Evolutionary conservation across 257 asterid genomes (phyloP).

Genomic region (Solanum lignicaule): DNA sequence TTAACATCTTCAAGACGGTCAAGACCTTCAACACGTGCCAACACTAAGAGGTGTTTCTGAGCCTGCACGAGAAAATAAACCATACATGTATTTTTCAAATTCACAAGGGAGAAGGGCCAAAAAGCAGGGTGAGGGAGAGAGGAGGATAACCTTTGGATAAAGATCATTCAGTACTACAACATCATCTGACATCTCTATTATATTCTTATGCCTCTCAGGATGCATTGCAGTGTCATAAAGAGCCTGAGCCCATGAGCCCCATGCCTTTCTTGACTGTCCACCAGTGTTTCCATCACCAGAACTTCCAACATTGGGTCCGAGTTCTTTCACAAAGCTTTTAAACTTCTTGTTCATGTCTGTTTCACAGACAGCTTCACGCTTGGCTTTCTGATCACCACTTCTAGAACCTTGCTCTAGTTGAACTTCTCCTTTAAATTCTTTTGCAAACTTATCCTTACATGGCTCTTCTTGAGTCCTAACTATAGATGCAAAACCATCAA

Average conservation of each 20-base stretch:
- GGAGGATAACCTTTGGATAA: slow-evolving; percentile 71
- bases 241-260: slow-evolving; percentile 65
- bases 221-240: slow-evolving; percentile 68
- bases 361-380: slow-evolving; percentile 36
- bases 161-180: slow-evolving; percentile 74
- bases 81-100: background rate
- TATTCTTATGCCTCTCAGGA: slow-evolving; percentile 48
- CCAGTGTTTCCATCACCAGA: slow-evolving; percentile 4
- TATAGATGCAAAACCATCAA: slow-evolving; percentile 65
- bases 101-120: background rate
- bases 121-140: slow-evolving; percentile 2
- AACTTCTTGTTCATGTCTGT: slow-evolving; percentile 39
- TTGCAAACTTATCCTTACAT: slow-evolving; percentile 1
- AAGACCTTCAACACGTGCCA: slow-evolving; percentile 66
- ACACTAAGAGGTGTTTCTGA: slow-evolving; percentile 53
- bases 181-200: slow-evolving; percentile 50
- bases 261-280: slow-evolving; percentile 19
- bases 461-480: slow-evolving; percentile 13
- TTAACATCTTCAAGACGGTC: slow-evolving; percentile 59
- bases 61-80: slow-evolving; percentile 40
- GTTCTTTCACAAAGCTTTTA: slow-evolving; percentile 27
- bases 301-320: slow-evolving; percentile 15
- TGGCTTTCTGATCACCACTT: slow-evolving; percentile 34
- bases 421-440: slow-evolving; percentile 6
- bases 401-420: slow-evolving; percentile 5